These are phyloP conservation scores for Quercus mongolica DNA, from an alignment of 306 rosid species.

Conservation along the genomic window DNA sequence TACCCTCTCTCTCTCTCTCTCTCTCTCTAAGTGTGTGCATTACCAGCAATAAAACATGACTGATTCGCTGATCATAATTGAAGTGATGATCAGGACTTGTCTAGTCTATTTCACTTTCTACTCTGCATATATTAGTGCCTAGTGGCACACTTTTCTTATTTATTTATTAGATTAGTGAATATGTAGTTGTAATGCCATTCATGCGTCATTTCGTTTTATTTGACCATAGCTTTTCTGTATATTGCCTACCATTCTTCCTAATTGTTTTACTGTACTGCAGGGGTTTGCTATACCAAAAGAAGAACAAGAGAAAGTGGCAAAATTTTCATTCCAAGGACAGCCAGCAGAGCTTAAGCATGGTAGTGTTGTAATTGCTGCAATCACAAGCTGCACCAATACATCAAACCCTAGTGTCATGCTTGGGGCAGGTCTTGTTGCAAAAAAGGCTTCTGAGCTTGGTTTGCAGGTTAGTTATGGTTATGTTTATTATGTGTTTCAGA, in stretches of 20 bases:
- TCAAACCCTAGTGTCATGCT: conserved; percentile 98
- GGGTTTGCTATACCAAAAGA: conserved; percentile 94
- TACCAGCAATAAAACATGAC: background rate
- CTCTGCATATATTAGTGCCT: no score
- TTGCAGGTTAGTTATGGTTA: conserved; percentile 54
- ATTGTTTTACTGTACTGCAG: conserved; percentile 31
- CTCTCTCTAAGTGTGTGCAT: background rate
- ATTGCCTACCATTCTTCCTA: background rate
- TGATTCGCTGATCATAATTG: conserved; percentile 4
- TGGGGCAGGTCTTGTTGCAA: conserved; percentile 94
- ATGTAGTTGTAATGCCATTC: conserved; percentile 11
- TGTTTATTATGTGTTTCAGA: background rate
- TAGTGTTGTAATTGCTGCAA: conserved; percentile 91
- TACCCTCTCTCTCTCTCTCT: background rate
- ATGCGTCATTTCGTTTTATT: conserved; percentile 9
- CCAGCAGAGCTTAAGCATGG: conserved; percentile 90
- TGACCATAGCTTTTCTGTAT: conserved; percentile 13
- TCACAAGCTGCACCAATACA: conserved; percentile 94
- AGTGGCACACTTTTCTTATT: background rate
- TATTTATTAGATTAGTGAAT: background rate
- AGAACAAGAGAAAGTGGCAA: conserved; percentile 66
- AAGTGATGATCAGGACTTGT: conserved; percentile 2
- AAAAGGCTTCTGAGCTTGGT: conserved; percentile 88
- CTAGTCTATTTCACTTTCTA: background rate
- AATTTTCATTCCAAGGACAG: conserved; percentile 84